Base-by-base conservation (phyloP, 2,329 filamentous ascomycete genomes). In the Diaporthe helianthi region DNA sequence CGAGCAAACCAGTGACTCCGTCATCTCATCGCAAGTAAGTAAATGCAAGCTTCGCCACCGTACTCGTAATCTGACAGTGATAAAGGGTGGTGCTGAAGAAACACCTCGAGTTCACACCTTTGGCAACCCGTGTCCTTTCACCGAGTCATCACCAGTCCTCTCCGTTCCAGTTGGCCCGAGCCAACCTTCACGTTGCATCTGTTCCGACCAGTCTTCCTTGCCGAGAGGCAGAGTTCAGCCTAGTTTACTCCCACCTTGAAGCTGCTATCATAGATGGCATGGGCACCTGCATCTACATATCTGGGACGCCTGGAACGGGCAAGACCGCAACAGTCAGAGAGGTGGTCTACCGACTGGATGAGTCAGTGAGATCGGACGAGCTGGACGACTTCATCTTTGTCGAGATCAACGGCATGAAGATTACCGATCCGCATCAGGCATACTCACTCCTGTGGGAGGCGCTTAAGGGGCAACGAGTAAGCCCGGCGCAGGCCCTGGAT, bases 391-490 rank as follows among this genome's bases (percentile, higher is more conserved):
- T 99, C 79, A 97, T 98, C 70, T 99, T 99, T 74, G 94, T 99
- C 72, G 96, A 99, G 80, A 98, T 99, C 82, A 99, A 99, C 80
- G 97, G 96, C 74, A 98, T 99, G 96, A 99, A 99, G 83, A 94
- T 99, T 74, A 97, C 96, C 0, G 96, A 99, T 78, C 95, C 96
- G 0, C 94, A 98, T 77, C 96, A 99, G 79, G 94, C 96, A 0
- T 99, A 99, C 80, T 92, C 93, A 2, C 82, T 99, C 24, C 86
- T 99, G 1, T 99, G 97, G 97, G 94, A 99, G 82, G 95, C 96
- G 0, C 84, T 99, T 71, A 95, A 95, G 77, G 94, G 94, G 31
- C 94, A 99, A 77, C 89, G 96, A 58, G 94, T 98, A 9, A 97
- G 93, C 76, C 93, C 96, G 0, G 89, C 93, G 2, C 96, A 99